phyloP scores from a whole-genome alignment of 2,329 filamentous ascomycete genomes.

The Aspergillus quadricinctus region DNA sequence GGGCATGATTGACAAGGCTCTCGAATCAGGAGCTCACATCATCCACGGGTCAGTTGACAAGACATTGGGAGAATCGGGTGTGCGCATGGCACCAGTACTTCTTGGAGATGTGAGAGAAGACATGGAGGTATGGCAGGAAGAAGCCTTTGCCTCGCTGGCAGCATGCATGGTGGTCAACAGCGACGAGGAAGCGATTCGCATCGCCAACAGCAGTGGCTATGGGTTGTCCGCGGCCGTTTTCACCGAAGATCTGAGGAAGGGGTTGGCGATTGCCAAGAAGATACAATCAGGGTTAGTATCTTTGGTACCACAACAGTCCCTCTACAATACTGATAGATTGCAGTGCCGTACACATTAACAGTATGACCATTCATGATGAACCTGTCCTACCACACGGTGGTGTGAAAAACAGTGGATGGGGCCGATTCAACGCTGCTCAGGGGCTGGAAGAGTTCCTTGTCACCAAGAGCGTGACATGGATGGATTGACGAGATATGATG shows the following conservation, averaged over 20 bases:
- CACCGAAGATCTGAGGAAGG: slow-evolving; percentile 60
- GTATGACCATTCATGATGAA: slow-evolving; percentile 62
- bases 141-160: slow-evolving; percentile 71
- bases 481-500: slow-evolving; percentile 27
- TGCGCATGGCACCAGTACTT: slow-evolving; percentile 60
- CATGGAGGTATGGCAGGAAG: slow-evolving; percentile 70
- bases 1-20: slow-evolving; percentile 23
- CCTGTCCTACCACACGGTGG: slow-evolving; percentile 59
- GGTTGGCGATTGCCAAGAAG: slow-evolving; percentile 53
- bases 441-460: slow-evolving; percentile 59
- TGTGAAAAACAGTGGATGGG: slow-evolving; percentile 57
- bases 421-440: slow-evolving; percentile 50
- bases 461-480: slow-evolving; percentile 61
- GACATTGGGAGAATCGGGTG: slow-evolving; percentile 12
- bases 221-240: slow-evolving; percentile 69
- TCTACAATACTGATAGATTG: slow-evolving; percentile 1
- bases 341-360: slow-evolving; percentile 58
- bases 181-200: slow-evolving; percentile 61
- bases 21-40: slow-evolving; percentile 28
- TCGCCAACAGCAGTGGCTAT: slow-evolving; percentile 77
- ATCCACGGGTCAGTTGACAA: slow-evolving; percentile 21
- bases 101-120: slow-evolving; percentile 60
- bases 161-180: slow-evolving; percentile 59
- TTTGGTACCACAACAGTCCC: slow-evolving; percentile 16
- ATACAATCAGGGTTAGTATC: slow-evolving; percentile 58